Percentiles rank a stretch among this genome's conserved stretches.
phyloP scores from a whole-genome alignment of 2,329 filamentous ascomycete genomes.

The Cryphonectria parasitica region DNA sequence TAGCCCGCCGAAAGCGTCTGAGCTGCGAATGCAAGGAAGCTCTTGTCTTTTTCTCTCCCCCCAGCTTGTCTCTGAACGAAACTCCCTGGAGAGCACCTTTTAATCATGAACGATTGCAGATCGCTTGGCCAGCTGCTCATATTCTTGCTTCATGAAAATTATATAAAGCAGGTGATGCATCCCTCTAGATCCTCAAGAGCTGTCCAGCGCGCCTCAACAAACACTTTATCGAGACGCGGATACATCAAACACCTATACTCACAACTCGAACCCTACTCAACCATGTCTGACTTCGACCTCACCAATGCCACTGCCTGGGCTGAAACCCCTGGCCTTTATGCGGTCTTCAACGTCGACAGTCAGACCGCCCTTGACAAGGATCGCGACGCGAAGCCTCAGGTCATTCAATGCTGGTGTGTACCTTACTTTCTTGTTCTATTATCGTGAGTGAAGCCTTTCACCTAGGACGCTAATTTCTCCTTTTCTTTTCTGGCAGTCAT shows the following conservation, averaged over 20 bases:
- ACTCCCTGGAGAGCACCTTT: not conserved
- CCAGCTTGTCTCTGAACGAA: not conserved
- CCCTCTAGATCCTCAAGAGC: not conserved
- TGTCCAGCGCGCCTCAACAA: not conserved
- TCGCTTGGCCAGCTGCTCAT: not conserved
- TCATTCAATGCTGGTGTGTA: slow-evolving; percentile 16
- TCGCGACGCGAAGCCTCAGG: slow-evolving; percentile 12
- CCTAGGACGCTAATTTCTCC: not conserved
- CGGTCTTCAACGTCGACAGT: slow-evolving; percentile 12
- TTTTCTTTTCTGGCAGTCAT: not conserved
- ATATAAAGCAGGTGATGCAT: not conserved
- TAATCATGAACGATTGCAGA: not conserved
- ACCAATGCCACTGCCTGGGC: slow-evolving; percentile 13
- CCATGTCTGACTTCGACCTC: slow-evolving; percentile 8
- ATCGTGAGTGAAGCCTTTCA: not conserved
- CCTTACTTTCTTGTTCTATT: not conserved
- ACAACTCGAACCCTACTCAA: not conserved
- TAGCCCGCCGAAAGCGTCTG: not conserved
- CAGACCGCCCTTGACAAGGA: slow-evolving; percentile 21
- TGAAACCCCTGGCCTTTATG: slow-evolving; percentile 15
- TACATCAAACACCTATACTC: not conserved
- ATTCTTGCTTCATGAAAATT: not conserved
- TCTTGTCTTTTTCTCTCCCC: not conserved
- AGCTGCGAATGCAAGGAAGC: not conserved
- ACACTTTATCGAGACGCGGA: not conserved